These are phyloP conservation scores for Xylariaceae sp. DNA, from an alignment of 2,329 filamentous ascomycete species.

Conservation along the genomic window DNA sequence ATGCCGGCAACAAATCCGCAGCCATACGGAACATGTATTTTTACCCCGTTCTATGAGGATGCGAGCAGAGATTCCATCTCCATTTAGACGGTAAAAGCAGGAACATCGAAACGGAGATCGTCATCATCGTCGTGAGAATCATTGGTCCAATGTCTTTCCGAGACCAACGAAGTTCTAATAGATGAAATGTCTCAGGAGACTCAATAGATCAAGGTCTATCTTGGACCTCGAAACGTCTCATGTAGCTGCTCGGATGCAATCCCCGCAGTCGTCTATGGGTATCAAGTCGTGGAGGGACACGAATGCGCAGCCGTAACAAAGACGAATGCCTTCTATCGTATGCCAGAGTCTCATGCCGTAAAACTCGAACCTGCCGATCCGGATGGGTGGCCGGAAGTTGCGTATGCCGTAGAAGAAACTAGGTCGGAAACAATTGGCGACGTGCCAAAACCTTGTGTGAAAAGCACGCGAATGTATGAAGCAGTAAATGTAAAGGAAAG, in stretches of 20 bases:
- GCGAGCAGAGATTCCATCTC: constrained; percentile 40
- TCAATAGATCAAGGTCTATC: constrained; percentile 38
- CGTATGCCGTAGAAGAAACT: constrained; percentile 43
- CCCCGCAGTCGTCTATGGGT: constrained; percentile 46
- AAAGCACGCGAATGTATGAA: constrained; percentile 36
- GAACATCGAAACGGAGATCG: constrained; percentile 43
- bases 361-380: constrained; percentile 45
- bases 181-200: constrained; percentile 40
- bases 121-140: constrained; percentile 44
- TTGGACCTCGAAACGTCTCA: constrained; percentile 43
- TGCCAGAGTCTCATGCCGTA: constrained; percentile 43
- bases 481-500: constrained; percentile 27
- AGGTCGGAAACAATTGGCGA: constrained; percentile 33
- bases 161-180: constrained; percentile 39
- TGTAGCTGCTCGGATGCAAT: constrained; percentile 44
- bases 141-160: constrained; percentile 33
- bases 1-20: constrained; percentile 45
- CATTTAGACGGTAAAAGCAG: constrained; percentile 43
- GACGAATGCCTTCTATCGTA: constrained; percentile 48
- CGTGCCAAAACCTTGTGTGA: constrained; percentile 28
- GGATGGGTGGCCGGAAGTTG: constrained; percentile 41
- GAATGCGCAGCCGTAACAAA: constrained; percentile 45
- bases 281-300: constrained; percentile 43
- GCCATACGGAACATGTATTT: constrained; percentile 41
- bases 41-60: constrained; percentile 45